Percentiles rank a stretch among this genome's conserved stretches.
Conservation (phyloP, 148 eudicot genomes). For the Dianthus caryophyllus region DNA sequence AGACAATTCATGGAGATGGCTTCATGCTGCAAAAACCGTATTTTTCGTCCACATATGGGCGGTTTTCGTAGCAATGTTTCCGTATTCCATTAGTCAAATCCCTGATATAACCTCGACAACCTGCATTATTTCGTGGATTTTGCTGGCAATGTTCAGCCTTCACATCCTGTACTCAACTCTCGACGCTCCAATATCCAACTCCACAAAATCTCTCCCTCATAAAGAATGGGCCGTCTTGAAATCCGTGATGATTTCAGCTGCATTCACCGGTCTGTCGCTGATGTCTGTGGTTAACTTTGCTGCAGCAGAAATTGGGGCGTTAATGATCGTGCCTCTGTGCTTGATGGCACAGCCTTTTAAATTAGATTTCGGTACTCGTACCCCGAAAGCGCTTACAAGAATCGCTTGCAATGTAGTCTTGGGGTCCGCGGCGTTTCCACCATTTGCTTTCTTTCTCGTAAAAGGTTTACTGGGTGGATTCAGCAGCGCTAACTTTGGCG, state of each 20-base stretch:
- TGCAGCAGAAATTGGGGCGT: conserved; percentile 87
- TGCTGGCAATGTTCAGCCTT: conserved; percentile 52
- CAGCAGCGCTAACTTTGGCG: conserved; percentile 34
- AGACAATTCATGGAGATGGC: conserved; percentile 79
- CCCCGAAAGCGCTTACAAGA: conserved; percentile 32
- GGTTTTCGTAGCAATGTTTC: conserved; percentile 57
- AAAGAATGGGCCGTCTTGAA: conserved; percentile 70
- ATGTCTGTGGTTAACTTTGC: conserved; percentile 96
- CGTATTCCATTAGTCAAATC: conserved; percentile 52
- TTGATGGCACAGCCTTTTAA: conserved; percentile 62
- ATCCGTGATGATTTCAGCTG: conserved; percentile 67
- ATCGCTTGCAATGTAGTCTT: conserved; percentile 44
- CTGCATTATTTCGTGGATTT: conserved; percentile 52
- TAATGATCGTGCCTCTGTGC: conserved; percentile 75
- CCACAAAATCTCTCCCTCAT: conserved; percentile 21
- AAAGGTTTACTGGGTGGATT: conserved; percentile 54
- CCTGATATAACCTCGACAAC: conserved; percentile 43
- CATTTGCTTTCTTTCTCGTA: conserved; percentile 42
- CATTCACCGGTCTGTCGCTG: conserved; percentile 68
- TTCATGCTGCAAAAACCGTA: conserved; percentile 64
- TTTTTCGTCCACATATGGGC: conserved; percentile 74
- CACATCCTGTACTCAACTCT: conserved; percentile 29
- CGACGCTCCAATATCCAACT: conserved; percentile 44
- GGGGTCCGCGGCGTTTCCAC: conserved; percentile 58
- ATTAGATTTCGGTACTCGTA: conserved; percentile 32